phyloP scores from a whole-genome alignment of 2,329 filamentous ascomycete species.

The Fusarium sterilihyphosum region DNA sequence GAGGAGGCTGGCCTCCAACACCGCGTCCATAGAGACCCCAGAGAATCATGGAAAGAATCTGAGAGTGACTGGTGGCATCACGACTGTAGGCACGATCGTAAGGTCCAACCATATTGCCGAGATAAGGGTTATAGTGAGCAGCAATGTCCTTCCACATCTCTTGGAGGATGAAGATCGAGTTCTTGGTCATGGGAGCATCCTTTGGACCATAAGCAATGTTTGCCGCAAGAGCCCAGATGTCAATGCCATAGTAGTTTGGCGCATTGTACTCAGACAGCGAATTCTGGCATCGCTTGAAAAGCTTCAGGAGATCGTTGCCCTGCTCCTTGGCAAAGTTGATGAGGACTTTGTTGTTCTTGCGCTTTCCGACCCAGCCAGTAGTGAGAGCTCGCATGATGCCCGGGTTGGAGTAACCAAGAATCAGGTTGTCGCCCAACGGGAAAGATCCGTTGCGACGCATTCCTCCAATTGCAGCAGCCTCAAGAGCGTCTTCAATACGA shows the following conservation, averaged over 20 bases:
- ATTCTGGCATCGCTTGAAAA: slow-evolving; percentile 38
- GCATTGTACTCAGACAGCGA: slow-evolving; percentile 9
- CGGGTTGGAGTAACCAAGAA: slow-evolving; percentile 54
- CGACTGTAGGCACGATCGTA: slow-evolving; percentile 39
- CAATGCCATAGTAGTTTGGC: slow-evolving; percentile 12
- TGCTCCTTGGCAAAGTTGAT: slow-evolving; percentile 50
- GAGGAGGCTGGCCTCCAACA: slow-evolving; percentile 2
- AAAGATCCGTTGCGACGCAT: slow-evolving; percentile 17
- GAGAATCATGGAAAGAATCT: slow-evolving; percentile 12
- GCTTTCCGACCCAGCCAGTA: slow-evolving; percentile 54
- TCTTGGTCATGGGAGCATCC: slow-evolving; percentile 16
- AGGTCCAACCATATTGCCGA: slow-evolving; percentile 37
- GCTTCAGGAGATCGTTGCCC: slow-evolving; percentile 43
- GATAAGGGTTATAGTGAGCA: slow-evolving; percentile 33
- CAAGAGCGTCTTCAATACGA: slow-evolving; percentile 3
- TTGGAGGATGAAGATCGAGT: slow-evolving; percentile 14
- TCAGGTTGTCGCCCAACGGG: slow-evolving; percentile 14
- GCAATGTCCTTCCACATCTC: slow-evolving; percentile 37
- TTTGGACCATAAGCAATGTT: slow-evolving; percentile 12
- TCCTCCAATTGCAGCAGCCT: slow-evolving; percentile 9
- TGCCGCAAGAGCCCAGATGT: slow-evolving; percentile 10
- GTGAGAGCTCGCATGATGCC: slow-evolving; percentile 52
- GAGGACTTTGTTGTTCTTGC: slow-evolving; percentile 50
- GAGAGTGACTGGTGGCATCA: slow-evolving; percentile 33
- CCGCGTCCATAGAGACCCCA: slow-evolving; percentile 9